Base-by-base conservation (phyloP, 768 basidiomycete genomes). In the Hemileccinum impolitum region DNA sequence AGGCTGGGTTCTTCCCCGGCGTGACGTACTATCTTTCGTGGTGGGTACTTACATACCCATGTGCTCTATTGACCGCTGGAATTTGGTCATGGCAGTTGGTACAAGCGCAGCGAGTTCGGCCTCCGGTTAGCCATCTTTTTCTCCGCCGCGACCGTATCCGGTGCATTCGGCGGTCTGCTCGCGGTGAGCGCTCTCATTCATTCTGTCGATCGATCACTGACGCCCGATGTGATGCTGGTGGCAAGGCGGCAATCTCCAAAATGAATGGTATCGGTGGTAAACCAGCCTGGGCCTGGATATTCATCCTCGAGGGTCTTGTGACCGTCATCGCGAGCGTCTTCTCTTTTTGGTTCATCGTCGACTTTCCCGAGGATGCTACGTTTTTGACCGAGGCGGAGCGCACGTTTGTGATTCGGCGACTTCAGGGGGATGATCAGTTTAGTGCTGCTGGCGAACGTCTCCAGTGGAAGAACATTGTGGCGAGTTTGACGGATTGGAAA, bases 351-450 rank as follows among this genome's bases (percentile, higher is more conserved):
- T 80, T 90, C 60, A 80, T 90, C 50, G 82, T 88, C 57, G 89
- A 90, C 62, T 91, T 90, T 68, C 88, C 89, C 3, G 86, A 90
- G 57, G 86, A 81, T 1, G 88, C 87, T 23, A 85, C 77, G 55
- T 90, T 90, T 71, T 72, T 91, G 6, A 76, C 75, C n/a, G 84
- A 86, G 55, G 76, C 70, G 3, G 88, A 90, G 66, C 73, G 85
- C 26, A 81, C 80, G 8, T 72, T 84, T 17, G 75, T 87, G 44
- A 73, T 89, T 45, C 75, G 81, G 19, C 72, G 85, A 17, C 70
- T 90, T 31, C 84, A 89, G 61, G 59, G 66, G 12, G 84, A 88
- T 59, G 75, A 81, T 53, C 82, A 87, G 61, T 84, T 82, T 66
- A 86, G 82, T 61, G 86, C 87, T 3, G 85, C 77, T 6, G 87